Percentiles rank a stretch among this genome's conserved stretches.
phyloP scores from a whole-genome alignment of 2,329 filamentous ascomycete genomes.

The Fusarium sp. region DNA sequence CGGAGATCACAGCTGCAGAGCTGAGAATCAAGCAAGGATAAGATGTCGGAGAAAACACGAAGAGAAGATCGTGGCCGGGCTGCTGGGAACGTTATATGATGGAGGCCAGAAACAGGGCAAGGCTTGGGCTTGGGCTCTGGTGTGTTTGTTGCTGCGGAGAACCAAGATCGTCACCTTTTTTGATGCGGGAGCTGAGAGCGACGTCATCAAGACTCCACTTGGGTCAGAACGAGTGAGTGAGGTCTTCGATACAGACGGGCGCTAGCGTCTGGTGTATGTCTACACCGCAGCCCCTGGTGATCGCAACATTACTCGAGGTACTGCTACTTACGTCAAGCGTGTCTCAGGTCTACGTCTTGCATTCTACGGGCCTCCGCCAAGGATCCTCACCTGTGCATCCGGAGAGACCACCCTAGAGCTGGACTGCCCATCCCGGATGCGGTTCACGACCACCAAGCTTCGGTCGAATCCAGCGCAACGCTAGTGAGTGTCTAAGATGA shows the following conservation, averaged over 20 bases:
- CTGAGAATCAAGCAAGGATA: conserved; percentile 38
- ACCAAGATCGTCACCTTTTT: conserved; percentile 43
- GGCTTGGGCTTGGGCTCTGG: conserved; percentile 17
- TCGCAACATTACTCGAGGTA: conserved; percentile 13
- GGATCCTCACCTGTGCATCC: conserved; percentile 27
- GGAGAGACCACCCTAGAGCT: conserved; percentile 22
- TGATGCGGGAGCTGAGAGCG: conserved; percentile 35
- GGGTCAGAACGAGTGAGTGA: conserved; percentile 25
- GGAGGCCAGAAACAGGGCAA: conserved; percentile 35
- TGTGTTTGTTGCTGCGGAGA: conserved; percentile 45
- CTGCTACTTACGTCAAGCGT: conserved; percentile 16
- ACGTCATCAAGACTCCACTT: conserved; percentile 43
- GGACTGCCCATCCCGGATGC: conserved; percentile 38
- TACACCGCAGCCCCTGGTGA: conserved; percentile 14
- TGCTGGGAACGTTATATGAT: conserved; percentile 43
- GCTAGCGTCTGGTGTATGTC: conserved; percentile 23
- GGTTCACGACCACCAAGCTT: conserved; percentile 40
- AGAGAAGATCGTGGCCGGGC: conserved; percentile 33
- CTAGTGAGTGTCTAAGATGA: conserved; percentile 40
- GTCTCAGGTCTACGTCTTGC: conserved; percentile 36
- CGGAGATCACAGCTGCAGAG: conserved; percentile 24
- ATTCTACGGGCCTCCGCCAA: conserved; percentile 21
- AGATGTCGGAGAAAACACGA: conserved; percentile 26
- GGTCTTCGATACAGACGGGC: conserved; percentile 20
- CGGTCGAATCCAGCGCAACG: conserved; percentile 23